These are phyloP conservation scores for Ormosia semicastrata DNA, from an alignment of 306 rosid species.

Conservation along the genomic window DNA sequence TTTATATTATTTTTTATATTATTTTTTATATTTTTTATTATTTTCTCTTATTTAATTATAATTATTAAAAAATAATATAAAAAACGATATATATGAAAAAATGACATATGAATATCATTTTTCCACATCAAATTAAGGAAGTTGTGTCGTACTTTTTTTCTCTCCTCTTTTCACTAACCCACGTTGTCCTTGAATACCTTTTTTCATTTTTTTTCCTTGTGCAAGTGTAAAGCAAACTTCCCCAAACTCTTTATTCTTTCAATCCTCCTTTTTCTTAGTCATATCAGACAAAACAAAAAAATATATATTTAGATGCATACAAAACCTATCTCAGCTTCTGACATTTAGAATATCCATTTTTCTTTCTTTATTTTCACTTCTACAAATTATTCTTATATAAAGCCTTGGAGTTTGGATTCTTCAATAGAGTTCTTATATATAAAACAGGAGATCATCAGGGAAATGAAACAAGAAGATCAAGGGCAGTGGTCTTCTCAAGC, in stretches of 20 bases:
- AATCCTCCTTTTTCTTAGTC: constrained; percentile 12
- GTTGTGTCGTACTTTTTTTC: no score
- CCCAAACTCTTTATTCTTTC: constrained; percentile 24
- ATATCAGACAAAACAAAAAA: constrained; percentile 22
- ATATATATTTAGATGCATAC: background rate
- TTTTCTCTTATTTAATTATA: no score
- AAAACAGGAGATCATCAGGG: constrained; percentile 17
- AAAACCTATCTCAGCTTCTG: constrained; percentile 30
- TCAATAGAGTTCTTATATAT: constrained; percentile 1
- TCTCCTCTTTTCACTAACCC: constrained; percentile 31
- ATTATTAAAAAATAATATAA: no score
- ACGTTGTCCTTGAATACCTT: constrained; percentile 19
- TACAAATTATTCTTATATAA: constrained; percentile 25
- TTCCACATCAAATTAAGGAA: no score
- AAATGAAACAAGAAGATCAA: constrained; percentile 66
- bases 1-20: no score
- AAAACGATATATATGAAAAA: no score
- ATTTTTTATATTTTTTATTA: no score
- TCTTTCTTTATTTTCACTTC: background rate
- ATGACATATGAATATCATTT: no score
- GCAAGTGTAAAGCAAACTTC: constrained; percentile 24
- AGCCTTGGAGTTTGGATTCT: constrained; percentile 30
- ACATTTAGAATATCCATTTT: constrained; percentile 28
- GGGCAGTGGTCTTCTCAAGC: constrained; percentile 76
- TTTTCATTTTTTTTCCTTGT: constrained; percentile 35